Conservation (phyloP, 148 eudicot species). For the Cornus controversa region DNA sequence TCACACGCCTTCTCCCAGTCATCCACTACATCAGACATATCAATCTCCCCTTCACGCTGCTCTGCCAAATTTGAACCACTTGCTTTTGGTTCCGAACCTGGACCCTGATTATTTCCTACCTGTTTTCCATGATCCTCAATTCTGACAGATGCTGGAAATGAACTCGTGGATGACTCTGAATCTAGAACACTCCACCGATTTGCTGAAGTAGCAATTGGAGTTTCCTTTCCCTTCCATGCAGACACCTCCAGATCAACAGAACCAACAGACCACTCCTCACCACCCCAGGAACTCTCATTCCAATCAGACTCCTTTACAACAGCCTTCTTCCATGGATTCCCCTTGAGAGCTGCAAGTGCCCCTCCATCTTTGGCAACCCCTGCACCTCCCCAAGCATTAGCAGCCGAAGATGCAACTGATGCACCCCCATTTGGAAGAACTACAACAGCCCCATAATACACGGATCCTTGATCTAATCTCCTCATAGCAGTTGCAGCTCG, state of each 20-base stretch:
- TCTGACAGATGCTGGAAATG: conserved; percentile 26
- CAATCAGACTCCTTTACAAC: conserved; percentile 50
- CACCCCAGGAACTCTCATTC: conserved; percentile 70
- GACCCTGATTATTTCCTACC: conserved; percentile 14
- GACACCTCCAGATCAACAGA: conserved; percentile 27
- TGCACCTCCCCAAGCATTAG: conserved; percentile 50
- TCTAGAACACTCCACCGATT: conserved; percentile 81
- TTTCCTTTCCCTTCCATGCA: conserved; percentile 46
- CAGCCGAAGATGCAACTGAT: conserved; percentile 29
- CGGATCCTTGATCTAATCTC: conserved; percentile 85
- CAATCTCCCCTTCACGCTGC: conserved; percentile 19
- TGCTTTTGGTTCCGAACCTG: conserved; percentile 24
- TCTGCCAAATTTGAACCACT: conserved; percentile 15
- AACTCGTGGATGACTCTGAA: conserved; percentile 34
- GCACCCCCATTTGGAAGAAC: conserved; percentile 44
- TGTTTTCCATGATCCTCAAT: conserved; percentile 26
- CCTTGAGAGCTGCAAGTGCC: conserved; percentile 29
- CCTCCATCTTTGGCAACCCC: conserved; percentile 22
- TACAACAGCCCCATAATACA: conserved; percentile 70
- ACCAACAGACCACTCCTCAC: conserved; percentile 50
- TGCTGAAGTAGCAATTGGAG: conserved; percentile 40
- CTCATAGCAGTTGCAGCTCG: conserved; percentile 98
- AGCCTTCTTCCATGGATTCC: conserved; percentile 74
- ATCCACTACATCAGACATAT: conserved; percentile 53
- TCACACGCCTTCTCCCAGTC: conserved; percentile 90